Evolutionary conservation across 1,284 basidiomycete species (phyloP).

Genomic region (Apiotrichum veenhuisii): DNA sequence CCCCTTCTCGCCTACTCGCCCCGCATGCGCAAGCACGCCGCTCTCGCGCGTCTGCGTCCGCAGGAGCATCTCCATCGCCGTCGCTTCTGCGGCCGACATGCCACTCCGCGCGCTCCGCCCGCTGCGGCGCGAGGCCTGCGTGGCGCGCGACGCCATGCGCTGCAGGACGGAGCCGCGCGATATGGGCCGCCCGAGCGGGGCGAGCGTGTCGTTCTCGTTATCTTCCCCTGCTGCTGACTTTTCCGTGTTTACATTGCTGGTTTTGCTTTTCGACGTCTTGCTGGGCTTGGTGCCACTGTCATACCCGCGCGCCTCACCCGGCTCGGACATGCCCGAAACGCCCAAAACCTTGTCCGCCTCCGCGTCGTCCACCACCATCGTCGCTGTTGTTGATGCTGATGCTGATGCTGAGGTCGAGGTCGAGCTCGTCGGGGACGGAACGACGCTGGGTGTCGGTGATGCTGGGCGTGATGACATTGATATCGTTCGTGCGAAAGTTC

Average conservation of each 20-base stretch:
- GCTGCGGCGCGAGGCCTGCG: not conserved
- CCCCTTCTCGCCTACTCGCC: not conserved
- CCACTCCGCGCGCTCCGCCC: not conserved
- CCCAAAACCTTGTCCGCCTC: no score
- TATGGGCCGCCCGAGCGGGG: not conserved
- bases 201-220: not conserved
- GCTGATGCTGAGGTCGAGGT: no score
- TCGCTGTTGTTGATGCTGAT: no score
- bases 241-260: no score
- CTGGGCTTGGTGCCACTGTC: no score
- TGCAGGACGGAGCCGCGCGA: not conserved
- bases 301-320: no score
- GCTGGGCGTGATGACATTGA: not conserved
- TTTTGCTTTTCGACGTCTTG: no score
- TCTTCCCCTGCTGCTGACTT: no score
- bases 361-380: no score
- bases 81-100: not conserved
- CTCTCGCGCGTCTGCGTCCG: slow-evolving; percentile 5
- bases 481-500: no score
- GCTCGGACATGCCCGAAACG: no score
- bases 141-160: not conserved
- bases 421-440: no score
- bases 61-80: slow-evolving; percentile 11
- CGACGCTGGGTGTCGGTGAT: not conserved
- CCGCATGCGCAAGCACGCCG: not conserved